Conservation (phyloP, 768 basidiomycete species). For the Rhizopogon vesiculosus region DNA sequence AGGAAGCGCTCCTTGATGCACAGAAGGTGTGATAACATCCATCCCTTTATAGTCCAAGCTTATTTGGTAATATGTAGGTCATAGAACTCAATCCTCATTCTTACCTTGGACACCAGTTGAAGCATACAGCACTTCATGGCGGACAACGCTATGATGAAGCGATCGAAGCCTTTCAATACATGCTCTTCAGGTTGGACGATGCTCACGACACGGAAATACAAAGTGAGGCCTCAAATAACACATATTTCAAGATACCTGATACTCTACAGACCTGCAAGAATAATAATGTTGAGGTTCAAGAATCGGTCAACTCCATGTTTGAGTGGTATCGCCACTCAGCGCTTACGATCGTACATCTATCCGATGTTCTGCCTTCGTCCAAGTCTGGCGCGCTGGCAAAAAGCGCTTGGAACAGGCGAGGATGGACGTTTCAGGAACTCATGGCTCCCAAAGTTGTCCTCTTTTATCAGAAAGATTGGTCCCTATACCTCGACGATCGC, state of each 20-base stretch:
- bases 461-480: conserved; percentile 23
- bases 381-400: conserved; percentile 7
- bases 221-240: not conserved
- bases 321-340: conserved; percentile 21
- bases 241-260: not conserved
- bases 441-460: conserved; percentile 18
- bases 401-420: conserved; percentile 21
- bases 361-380: conserved; percentile 12
- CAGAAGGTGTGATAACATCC: not conserved
- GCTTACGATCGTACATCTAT: conserved; percentile 23
- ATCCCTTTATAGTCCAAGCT: not conserved
- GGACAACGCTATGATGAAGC: not conserved
- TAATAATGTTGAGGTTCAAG: conserved; percentile 25
- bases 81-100: not conserved
- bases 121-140: not conserved
- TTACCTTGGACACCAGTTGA: not conserved
- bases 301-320: conserved; percentile 27
- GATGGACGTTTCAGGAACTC: conserved; percentile 22
- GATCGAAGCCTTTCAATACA: not conserved
- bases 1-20: not conserved
- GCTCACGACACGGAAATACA: not conserved
- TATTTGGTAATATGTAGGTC: not conserved
- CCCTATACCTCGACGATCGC: not conserved
- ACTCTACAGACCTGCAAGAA: conserved; percentile 3
- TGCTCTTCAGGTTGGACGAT: not conserved